A percentile compares a stretch with the other conserved stretches of the same genome.
phyloP scores from a whole-genome alignment of 2,329 filamentous ascomycete genomes.

The Acrocalymma vagum region DNA sequence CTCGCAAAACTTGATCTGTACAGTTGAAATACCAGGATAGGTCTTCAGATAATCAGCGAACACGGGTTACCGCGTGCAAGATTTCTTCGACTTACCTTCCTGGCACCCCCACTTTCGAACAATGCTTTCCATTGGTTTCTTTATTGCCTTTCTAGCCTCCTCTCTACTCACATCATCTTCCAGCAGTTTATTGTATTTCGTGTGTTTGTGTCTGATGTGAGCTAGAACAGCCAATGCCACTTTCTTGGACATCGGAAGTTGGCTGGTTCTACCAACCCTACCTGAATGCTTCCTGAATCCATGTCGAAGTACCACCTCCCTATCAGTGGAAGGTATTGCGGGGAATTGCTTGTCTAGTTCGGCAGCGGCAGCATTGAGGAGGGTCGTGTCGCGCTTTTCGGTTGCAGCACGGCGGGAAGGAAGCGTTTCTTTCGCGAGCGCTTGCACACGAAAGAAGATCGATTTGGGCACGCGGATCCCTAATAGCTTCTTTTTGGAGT shows the following conservation, averaged over 20 bases:
- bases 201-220: constrained; percentile 59
- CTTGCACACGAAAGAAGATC: constrained; percentile 49
- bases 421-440: constrained; percentile 50
- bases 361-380: constrained; percentile 27
- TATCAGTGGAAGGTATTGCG: constrained; percentile 46
- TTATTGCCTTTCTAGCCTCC: constrained; percentile 31
- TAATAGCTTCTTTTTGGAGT: constrained; percentile 33
- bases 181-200: constrained; percentile 56
- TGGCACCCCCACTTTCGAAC: constrained; percentile 34
- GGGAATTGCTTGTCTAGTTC: constrained; percentile 53
- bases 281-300: constrained; percentile 57
- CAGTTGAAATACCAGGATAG: constrained; percentile 20
- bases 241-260: constrained; percentile 49
- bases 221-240: constrained; percentile 59
- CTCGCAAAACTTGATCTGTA: too few species aligned
- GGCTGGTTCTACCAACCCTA: constrained; percentile 58
- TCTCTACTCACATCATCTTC: constrained; percentile 17
- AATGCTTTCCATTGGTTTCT: constrained; percentile 27
- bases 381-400: constrained; percentile 33
- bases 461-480: constrained; percentile 55
- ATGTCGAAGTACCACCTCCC: constrained; percentile 48
- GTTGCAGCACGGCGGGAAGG: constrained; percentile 50
- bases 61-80: background rate
- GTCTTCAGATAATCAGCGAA: constrained; percentile 14
- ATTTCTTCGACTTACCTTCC: constrained; percentile 23